Conservation (phyloP, 1,284 basidiomycete genomes). For the Sanghuangporus baumii region DNA sequence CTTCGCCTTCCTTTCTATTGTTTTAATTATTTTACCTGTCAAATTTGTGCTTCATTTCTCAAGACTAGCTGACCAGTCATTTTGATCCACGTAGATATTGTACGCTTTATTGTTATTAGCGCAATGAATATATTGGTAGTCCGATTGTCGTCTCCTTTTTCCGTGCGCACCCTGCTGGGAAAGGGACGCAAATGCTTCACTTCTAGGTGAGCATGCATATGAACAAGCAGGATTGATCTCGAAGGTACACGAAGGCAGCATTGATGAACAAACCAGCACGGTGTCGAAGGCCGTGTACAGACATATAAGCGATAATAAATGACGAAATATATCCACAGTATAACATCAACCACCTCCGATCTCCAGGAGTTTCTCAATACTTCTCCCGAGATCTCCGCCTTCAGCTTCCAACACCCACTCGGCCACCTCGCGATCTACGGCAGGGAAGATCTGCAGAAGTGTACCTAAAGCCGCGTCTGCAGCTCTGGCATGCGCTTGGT, state of each 20-base stretch:
- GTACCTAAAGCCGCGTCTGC: slow-evolving; percentile 64
- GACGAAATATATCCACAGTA: background rate
- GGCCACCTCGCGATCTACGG: slow-evolving; percentile 72
- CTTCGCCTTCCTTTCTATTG: background rate
- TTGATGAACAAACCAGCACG: no score
- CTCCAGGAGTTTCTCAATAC: slow-evolving; percentile 80
- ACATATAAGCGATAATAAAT: background rate
- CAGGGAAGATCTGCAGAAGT: slow-evolving; percentile 82
- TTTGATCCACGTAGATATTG: background rate
- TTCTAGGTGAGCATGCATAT: no score
- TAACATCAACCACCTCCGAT: slow-evolving; percentile 2
- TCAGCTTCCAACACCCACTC: slow-evolving; percentile 86
- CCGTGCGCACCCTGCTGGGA: no score
- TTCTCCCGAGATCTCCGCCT: slow-evolving; percentile 82
- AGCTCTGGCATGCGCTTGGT: slow-evolving; percentile 59
- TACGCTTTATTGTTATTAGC: background rate
- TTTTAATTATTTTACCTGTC: background rate
- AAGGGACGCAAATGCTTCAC: no score
- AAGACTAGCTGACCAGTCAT: background rate
- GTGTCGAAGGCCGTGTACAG: no score
- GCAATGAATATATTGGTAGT: background rate
- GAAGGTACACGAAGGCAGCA: no score
- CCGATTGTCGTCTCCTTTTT: no score
- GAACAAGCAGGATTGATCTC: no score
- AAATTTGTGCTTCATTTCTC: background rate